These are phyloP conservation scores for Mytilinidion resinicola DNA, from an alignment of 495 filamentous ascomycete species.

Conservation along the genomic window DNA sequence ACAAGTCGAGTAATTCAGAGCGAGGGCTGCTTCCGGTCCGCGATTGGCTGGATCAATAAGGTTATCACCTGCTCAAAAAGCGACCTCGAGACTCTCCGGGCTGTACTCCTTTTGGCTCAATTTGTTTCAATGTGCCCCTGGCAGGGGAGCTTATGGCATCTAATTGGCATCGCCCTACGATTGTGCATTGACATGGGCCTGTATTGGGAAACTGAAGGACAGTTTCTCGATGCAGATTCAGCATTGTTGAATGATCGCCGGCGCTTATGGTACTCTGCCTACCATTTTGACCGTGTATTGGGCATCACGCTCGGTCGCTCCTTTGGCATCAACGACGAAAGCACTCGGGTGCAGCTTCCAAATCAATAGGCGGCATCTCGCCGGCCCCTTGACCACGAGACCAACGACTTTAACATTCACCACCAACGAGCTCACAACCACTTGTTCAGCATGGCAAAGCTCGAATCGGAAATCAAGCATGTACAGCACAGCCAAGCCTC, in stretches of 20 bases:
- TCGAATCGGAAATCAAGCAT: conserved; percentile 30
- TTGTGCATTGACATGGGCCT: conserved; percentile 29
- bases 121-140: conserved; percentile 29
- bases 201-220: conserved; percentile 27
- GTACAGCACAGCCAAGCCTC: conserved; percentile 23
- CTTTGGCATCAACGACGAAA: conserved; percentile 29
- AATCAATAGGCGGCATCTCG: conserved; percentile 19
- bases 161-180: conserved; percentile 27
- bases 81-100: conserved; percentile 26
- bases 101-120: conserved; percentile 26
- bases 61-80: conserved; percentile 26
- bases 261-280: conserved; percentile 26
- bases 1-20: conserved; percentile 20
- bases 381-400: conserved; percentile 5
- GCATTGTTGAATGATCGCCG: conserved; percentile 23
- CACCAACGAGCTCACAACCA: conserved; percentile 26
- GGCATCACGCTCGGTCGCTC: conserved; percentile 27
- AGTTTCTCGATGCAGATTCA: not conserved
- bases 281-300: conserved; percentile 28
- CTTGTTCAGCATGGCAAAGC: conserved; percentile 19
- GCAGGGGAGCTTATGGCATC: conserved; percentile 28
- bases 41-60: conserved; percentile 26
- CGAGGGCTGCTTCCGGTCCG: conserved; percentile 29
- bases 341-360: conserved; percentile 15
- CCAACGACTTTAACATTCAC: conserved; percentile 19